phyloP scores from a whole-genome alignment of 1,284 basidiomycete species.

The Sanguinoderma infundibulare region DNA sequence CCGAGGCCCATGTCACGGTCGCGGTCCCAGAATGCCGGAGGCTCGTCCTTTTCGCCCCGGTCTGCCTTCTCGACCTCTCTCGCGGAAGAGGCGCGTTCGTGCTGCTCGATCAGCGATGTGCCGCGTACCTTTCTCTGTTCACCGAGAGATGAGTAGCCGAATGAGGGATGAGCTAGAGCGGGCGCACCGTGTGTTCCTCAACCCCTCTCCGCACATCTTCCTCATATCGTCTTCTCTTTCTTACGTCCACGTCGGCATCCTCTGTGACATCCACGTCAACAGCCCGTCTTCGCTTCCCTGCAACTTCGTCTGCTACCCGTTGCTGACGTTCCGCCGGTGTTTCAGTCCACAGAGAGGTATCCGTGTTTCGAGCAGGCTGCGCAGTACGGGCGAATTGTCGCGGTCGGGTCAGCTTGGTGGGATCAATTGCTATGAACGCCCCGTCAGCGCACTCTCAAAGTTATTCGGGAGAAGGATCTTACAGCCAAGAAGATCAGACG shows the following conservation, averaged over 20 bases:
- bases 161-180: background rate
- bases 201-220: conserved; percentile 72
- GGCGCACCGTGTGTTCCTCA: conserved; percentile 79
- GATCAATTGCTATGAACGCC: conserved; percentile 58
- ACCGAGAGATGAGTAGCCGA: background rate
- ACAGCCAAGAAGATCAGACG: conserved; percentile 78
- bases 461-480: conserved; percentile 31
- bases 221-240: conserved; percentile 64
- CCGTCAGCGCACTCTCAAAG: background rate
- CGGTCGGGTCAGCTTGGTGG: conserved; percentile 66
- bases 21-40: conserved; percentile 85
- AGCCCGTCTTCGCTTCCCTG: conserved; percentile 79
- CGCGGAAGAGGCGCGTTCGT: conserved; percentile 41
- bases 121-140: conserved; percentile 67
- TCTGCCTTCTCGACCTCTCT: conserved; percentile 39
- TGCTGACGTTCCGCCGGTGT: conserved; percentile 88
- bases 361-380: conserved; percentile 48
- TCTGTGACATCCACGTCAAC: conserved; percentile 46
- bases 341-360: conserved; percentile 88
- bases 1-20: conserved; percentile 84
- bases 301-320: conserved; percentile 84
- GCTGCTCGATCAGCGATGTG: conserved; percentile 71
- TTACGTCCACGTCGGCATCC: conserved; percentile 46
- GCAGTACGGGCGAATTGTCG: conserved; percentile 78
- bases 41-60: conserved; percentile 52